phyloP scores from a whole-genome alignment of 2,329 filamentous ascomycete genomes.

The Dactylellina parvicollis region DNA sequence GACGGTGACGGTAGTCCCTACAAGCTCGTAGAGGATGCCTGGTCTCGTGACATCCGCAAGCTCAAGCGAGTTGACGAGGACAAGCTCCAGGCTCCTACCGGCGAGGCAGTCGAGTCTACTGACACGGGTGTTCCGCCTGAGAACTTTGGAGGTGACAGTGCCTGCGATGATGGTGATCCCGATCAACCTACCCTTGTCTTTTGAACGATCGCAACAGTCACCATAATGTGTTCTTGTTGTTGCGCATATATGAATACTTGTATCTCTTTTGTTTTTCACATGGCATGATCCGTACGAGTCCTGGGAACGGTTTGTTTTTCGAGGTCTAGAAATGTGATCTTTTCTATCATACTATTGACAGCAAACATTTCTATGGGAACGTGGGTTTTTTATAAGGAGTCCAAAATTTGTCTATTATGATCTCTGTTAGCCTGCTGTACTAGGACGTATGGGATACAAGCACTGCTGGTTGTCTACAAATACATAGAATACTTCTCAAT shows the following conservation, averaged over 20 bases:
- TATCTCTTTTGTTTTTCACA: too few species aligned
- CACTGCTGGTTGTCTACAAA: too few species aligned
- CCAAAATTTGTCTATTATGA: background rate
- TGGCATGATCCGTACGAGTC: background rate
- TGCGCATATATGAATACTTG: too few species aligned
- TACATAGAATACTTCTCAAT: too few species aligned
- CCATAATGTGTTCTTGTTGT: background rate
- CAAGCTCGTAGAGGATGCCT: slow-evolving; percentile 48
- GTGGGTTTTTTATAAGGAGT: background rate
- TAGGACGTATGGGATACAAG: background rate
- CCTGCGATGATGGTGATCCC: slow-evolving; percentile 21
- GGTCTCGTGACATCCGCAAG: slow-evolving; percentile 30
- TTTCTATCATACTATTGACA: background rate
- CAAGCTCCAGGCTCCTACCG: slow-evolving; percentile 1
- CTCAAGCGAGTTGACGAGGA: slow-evolving; percentile 14
- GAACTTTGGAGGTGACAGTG: slow-evolving; percentile 12
- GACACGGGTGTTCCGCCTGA: background rate
- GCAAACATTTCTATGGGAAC: background rate
- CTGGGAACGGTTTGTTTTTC: too few species aligned
- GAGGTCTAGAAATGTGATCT: too few species aligned
- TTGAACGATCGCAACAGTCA: background rate
- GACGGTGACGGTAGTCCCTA: slow-evolving; percentile 41
- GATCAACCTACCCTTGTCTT: slow-evolving; percentile 47
- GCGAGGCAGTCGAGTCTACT: background rate
- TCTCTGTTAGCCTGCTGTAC: background rate